Evolutionary conservation across 306 rosid species (phyloP).

Genomic region (barrel medic (Medicago truncatula)): MtrunA17r5.0-ANR NC_053045.1:25899501-25900000

Average conservation of each 20-base stretch:
- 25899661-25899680: conserved; percentile 46
- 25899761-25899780: conserved; percentile 38
- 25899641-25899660: conserved; percentile 5
- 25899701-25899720: conserved; percentile 69
- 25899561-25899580: no score
- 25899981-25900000: conserved; percentile 66
- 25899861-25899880: conserved; percentile 14
- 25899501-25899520: background rate
- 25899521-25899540: conserved; percentile 49
- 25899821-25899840: background rate
- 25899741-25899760: conserved; percentile 33
- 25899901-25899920: conserved; percentile 63
- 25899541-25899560: background rate
- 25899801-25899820: conserved; percentile 70
- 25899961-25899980: conserved; percentile 87
- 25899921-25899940: conserved; percentile 84
- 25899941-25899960: conserved; percentile 89
- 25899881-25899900: conserved; percentile 51
- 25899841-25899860: background rate
- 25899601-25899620: conserved; percentile 24
- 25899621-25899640: background rate
- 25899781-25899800: conserved; percentile 79
- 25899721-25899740: conserved; percentile 48
- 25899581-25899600: background rate
- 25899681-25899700: conserved; percentile 63